phyloP scores from a whole-genome alignment of 169 alveolate genomes.

The Cryptosporidium sp. region DNA sequence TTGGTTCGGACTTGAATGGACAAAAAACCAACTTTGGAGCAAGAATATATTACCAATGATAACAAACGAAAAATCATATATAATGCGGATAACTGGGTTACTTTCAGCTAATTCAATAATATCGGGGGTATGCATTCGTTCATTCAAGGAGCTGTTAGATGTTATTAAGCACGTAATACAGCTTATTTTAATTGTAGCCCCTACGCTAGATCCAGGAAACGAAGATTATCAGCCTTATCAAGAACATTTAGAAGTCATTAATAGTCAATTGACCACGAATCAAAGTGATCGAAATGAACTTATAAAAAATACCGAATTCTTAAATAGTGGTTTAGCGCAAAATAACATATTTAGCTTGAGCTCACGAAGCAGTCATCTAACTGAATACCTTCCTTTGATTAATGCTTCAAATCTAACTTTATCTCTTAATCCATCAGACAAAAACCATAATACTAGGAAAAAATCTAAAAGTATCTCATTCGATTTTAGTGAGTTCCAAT shows the following conservation, averaged over 20 bases:
- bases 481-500: not conserved
- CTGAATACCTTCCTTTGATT: constrained; percentile 24
- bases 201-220: not conserved
- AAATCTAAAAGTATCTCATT: not conserved
- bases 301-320: not conserved
- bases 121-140: not conserved
- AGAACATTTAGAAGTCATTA: not conserved
- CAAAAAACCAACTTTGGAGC: constrained; percentile 17
- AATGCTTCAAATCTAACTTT: constrained; percentile 8
- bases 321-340: not conserved
- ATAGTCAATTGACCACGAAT: not conserved
- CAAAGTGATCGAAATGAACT: not conserved
- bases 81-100: constrained; percentile 16
- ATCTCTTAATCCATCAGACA: constrained; percentile 22
- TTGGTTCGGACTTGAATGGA: constrained; percentile 51
- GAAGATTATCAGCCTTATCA: not conserved
- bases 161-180: constrained; percentile 2
- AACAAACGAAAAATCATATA: constrained; percentile 13
- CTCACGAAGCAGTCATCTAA: not conserved
- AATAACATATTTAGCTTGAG: not conserved
- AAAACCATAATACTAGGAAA: not conserved
- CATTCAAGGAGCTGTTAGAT: constrained; percentile 13
- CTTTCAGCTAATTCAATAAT: constrained; percentile 35
- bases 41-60: constrained; percentile 20
- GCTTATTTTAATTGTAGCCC: constrained; percentile 26